Conservation (phyloP, 139 green algal genomes). For the Edaphochlamys debaryana region DNA sequence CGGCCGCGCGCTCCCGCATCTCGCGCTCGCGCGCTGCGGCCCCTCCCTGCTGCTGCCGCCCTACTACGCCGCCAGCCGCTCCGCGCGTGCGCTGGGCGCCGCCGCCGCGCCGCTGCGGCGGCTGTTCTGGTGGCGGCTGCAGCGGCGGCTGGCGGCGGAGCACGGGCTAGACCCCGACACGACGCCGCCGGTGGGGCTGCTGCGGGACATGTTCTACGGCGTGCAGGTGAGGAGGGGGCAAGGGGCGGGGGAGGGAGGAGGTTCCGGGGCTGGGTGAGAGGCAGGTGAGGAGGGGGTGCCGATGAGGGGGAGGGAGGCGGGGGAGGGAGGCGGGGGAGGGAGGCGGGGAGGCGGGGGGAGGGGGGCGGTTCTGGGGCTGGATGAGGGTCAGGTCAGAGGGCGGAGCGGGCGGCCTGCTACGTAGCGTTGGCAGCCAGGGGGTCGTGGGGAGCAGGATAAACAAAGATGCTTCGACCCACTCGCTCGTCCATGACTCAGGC, state of each 20-base stretch:
- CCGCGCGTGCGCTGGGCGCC: neutral
- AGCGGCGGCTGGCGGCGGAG: conserved; percentile 15
- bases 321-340: no score
- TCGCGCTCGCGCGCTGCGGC: conserved; percentile 8
- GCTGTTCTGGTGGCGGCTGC: conserved; percentile 32
- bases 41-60: conserved; percentile 29
- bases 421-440: no score
- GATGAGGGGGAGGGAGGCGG: no score
- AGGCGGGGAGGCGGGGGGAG: no score
- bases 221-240: conserved; percentile 27
- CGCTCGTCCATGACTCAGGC: neutral
- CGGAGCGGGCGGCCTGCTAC: no score
- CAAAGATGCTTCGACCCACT: no score
- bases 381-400: no score
- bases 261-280: no score
- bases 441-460: no score
- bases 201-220: conserved; percentile 33
- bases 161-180: neutral
- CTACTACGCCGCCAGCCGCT: conserved; percentile 17
- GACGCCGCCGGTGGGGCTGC: conserved; percentile 5
- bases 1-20: conserved; percentile 8
- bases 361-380: no score
- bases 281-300: no score
- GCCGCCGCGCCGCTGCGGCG: conserved; percentile 25
- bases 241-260: no score